Percentiles rank a stretch among this genome's conserved stretches.
Evolutionary conservation across 2,329 filamentous ascomycete genomes (phyloP).

Genomic region (Macrophomina pseudophaseolina): DNA sequence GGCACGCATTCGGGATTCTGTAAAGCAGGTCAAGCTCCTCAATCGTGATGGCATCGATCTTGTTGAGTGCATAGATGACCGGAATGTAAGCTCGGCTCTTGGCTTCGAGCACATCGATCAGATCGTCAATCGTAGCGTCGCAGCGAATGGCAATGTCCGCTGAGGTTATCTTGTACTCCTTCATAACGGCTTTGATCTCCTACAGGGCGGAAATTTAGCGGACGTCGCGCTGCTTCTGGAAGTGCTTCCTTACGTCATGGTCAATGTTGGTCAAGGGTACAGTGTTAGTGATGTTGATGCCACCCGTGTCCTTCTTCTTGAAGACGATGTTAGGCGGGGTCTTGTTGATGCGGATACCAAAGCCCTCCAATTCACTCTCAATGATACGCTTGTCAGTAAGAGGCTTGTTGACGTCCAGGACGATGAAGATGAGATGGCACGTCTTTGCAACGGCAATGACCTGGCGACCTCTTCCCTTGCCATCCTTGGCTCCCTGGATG

Average conservation of each 20-base stretch:
- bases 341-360: slow-evolving; percentile 98
- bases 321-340: slow-evolving; percentile 97
- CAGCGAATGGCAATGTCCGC: slow-evolving; percentile 98
- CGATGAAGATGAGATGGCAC: slow-evolving; percentile 98
- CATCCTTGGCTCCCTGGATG: slow-evolving; percentile 97
- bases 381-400: slow-evolving; percentile 96
- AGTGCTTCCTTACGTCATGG: slow-evolving; percentile 63
- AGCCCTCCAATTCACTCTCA: slow-evolving; percentile 92
- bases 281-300: slow-evolving; percentile 94
- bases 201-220: slow-evolving; percentile 32
- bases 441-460: slow-evolving; percentile 99
- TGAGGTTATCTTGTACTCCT: slow-evolving; percentile 94
- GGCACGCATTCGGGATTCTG: slow-evolving; percentile 94
- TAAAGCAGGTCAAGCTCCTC: slow-evolving; percentile 96
- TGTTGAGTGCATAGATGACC: slow-evolving; percentile 98
- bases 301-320: slow-evolving; percentile 99
- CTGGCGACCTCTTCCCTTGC: slow-evolving; percentile 94
- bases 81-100: slow-evolving; percentile 96
- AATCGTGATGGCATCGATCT: slow-evolving; percentile 97
- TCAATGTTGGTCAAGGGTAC: slow-evolving; percentile 91
- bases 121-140: slow-evolving; percentile 94
- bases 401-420: slow-evolving; percentile 97
- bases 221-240: neutral
- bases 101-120: slow-evolving; percentile 95
- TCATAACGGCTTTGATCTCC: slow-evolving; percentile 98